These are phyloP conservation scores for Hibiscus mutabilis DNA, from an alignment of 345 rosid genomes.

Conservation along the genomic window DNA sequence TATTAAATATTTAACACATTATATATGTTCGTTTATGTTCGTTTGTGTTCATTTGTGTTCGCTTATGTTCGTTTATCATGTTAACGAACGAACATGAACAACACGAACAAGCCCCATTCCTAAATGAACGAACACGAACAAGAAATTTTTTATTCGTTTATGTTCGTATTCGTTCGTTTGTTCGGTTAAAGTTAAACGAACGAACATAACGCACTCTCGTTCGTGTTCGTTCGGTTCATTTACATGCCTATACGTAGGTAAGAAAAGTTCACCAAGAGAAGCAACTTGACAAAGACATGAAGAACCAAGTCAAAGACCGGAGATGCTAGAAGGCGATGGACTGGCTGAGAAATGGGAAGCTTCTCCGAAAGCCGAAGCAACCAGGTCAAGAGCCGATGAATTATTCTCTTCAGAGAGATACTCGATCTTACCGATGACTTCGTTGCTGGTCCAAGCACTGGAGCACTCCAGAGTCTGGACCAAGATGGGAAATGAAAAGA, in stretches of 20 bases:
- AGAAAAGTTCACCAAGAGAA: conserved; percentile 82
- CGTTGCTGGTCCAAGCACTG: conserved; percentile 72
- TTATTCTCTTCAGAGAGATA: conserved; percentile 70
- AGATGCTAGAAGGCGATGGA: conserved; percentile 93
- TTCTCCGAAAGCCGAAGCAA: conserved; percentile 65
- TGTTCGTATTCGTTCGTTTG: too few species aligned
- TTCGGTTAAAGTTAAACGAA: too few species aligned
- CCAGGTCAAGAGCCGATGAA: conserved; percentile 47
- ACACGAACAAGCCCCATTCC: too few species aligned
- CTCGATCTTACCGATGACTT: conserved; percentile 85
- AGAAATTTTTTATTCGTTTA: neutral
- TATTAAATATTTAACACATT: too few species aligned
- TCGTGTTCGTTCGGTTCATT: too few species aligned
- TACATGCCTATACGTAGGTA: conserved; percentile 69
- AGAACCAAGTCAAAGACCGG: conserved; percentile 71
- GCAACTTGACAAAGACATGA: conserved; percentile 82
- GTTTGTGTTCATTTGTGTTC: too few species aligned
- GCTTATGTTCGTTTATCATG: too few species aligned
- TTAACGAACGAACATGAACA: too few species aligned
- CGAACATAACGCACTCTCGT: too few species aligned
- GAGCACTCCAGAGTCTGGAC: conserved; percentile 97
- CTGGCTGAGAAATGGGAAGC: conserved; percentile 97
- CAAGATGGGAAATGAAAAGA: conserved; percentile 46
- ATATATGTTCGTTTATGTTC: too few species aligned
- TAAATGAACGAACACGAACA: too few species aligned